A percentile compares a stretch with the other conserved stretches of the same genome.
Evolutionary conservation across 2,329 filamentous ascomycete genomes (phyloP).

Genomic region (Ustulina deusta): DNA sequence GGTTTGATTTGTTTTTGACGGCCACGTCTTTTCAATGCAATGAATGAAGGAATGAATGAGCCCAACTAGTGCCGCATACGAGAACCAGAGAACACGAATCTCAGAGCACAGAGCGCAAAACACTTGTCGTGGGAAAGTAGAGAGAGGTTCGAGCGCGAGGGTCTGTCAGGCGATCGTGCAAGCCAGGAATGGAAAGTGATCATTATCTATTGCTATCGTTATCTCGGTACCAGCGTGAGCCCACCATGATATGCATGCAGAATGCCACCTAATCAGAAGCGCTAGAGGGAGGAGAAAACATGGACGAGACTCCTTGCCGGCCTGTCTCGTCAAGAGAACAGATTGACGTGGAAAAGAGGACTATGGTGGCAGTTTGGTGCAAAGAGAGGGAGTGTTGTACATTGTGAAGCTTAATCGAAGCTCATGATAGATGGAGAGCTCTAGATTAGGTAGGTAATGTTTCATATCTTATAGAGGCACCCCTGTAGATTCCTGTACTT

Average conservation of each 20-base stretch:
- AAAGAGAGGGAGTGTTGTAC: neutral
- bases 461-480: neutral
- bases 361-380: neutral
- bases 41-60: neutral
- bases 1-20: too few relatives aligned
- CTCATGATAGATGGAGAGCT: constrained; percentile 1
- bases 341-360: neutral
- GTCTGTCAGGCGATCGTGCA: neutral
- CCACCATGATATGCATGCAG: neutral
- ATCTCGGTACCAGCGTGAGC: neutral
- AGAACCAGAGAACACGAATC: neutral
- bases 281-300: neutral
- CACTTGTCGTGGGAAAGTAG: neutral
- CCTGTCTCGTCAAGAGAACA: neutral
- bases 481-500: too few relatives aligned
- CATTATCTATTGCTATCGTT: constrained; percentile 1
- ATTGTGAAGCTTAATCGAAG: constrained; percentile 5
- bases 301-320: neutral
- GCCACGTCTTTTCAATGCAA: neutral
- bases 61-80: neutral
- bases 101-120: neutral
- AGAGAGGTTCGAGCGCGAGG: neutral
- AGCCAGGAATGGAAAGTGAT: constrained; percentile 4
- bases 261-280: too few relatives aligned
- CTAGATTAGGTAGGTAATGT: neutral